A percentile compares a stretch with the other conserved stretches of the same genome.
phyloP scores from a whole-genome alignment of 495 filamentous ascomycete genomes.

The Hyaloscypha variabilis region DNA sequence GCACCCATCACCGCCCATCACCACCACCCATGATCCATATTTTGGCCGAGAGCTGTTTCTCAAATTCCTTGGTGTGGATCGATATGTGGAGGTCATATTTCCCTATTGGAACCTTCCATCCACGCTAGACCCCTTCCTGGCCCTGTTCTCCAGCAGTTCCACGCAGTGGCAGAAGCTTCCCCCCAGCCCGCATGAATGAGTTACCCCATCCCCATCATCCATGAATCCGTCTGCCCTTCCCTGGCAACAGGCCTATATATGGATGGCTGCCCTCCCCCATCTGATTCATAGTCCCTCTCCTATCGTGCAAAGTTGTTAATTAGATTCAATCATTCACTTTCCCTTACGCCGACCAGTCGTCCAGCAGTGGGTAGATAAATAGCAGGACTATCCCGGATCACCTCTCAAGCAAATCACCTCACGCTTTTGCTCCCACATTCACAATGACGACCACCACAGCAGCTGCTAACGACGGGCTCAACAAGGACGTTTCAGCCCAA shows the following conservation, averaged over 20 bases:
- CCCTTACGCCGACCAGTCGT: constrained; percentile 2
- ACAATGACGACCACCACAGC: constrained; percentile 16
- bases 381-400: constrained; percentile 12
- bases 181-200: constrained; percentile 18
- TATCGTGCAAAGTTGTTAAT: constrained; percentile 1
- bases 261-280: constrained; percentile 6
- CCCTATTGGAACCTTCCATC: constrained; percentile 12
- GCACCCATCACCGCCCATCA: neutral
- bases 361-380: constrained; percentile 11
- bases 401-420: neutral
- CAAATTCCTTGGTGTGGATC: constrained; percentile 9
- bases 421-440: neutral
- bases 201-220: constrained; percentile 29
- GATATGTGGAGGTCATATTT: constrained; percentile 8
- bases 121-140: neutral
- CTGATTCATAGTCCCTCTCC: neutral
- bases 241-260: constrained; percentile 23
- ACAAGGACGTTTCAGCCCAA: constrained; percentile 15
- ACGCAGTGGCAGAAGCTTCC: constrained; percentile 12
- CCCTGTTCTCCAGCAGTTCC: constrained; percentile 6
- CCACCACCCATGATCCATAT: no score
- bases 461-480: constrained; percentile 3
- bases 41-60: neutral
- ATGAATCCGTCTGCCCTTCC: constrained; percentile 22
- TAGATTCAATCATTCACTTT: neutral